These are phyloP conservation scores for Xylaria sp. DNA, from an alignment of 2,329 filamentous ascomycete genomes.

Conservation along the genomic window DNA sequence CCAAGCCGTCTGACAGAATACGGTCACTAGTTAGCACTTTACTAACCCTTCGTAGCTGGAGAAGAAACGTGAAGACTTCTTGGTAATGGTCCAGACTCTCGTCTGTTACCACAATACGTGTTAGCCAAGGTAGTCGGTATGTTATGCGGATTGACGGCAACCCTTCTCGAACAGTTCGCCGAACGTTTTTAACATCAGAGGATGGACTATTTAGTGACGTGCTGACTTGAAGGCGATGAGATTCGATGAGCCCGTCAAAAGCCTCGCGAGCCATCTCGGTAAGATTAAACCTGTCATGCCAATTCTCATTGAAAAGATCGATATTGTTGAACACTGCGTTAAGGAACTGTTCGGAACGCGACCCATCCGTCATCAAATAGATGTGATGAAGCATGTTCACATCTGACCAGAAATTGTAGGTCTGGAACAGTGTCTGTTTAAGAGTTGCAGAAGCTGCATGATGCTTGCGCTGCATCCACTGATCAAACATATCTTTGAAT, in stretches of 20 bases:
- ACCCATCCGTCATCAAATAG: conserved; percentile 81
- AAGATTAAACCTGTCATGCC: conserved; percentile 84
- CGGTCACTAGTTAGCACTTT: conserved; percentile 70
- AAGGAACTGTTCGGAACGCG: conserved; percentile 72
- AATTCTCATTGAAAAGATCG: conserved; percentile 67
- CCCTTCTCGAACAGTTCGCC: conserved; percentile 68
- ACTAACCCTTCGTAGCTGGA: conserved; percentile 79
- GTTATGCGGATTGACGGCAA: conserved; percentile 72
- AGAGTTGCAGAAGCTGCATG: conserved; percentile 74
- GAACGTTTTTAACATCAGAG: conserved; percentile 57
- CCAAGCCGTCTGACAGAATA: conserved; percentile 55
- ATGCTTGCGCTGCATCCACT: conserved; percentile 82
- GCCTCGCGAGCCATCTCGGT: conserved; percentile 81
- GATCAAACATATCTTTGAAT: conserved; percentile 75
- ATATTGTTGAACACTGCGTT: conserved; percentile 78
- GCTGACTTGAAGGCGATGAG: conserved; percentile 70
- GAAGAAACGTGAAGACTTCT: conserved; percentile 75
- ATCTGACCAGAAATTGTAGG: conserved; percentile 72
- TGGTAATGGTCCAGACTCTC: conserved; percentile 74
- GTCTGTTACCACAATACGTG: conserved; percentile 77
- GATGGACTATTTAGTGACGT: conserved; percentile 56
- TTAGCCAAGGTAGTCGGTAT: conserved; percentile 74
- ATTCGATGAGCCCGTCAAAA: conserved; percentile 68
- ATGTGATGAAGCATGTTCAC: conserved; percentile 75
- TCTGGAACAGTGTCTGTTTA: conserved; percentile 71